Evolutionary conservation across 805 yeast species (phyloP).

Genomic region (Myxozyma mucilagina): DNA sequence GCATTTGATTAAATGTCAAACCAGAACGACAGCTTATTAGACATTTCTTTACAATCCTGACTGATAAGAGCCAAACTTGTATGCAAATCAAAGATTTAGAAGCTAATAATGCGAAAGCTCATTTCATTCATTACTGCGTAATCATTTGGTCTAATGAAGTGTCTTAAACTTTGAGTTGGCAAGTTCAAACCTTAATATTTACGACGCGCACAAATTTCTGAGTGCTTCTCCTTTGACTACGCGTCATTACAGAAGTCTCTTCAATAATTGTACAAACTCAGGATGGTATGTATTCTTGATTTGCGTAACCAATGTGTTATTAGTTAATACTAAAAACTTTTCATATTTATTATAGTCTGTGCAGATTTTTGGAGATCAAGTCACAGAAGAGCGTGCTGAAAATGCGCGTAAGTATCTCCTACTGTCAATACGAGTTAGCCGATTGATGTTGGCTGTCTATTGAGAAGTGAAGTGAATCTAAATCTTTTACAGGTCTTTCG

Average conservation of each 20-base stretch:
- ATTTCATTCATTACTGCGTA: no score
- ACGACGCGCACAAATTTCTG: slow-evolving; percentile 18
- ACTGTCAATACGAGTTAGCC: neutral
- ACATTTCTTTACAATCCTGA: no score
- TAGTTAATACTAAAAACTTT: neutral
- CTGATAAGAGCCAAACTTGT: no score
- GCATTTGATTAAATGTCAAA: no score
- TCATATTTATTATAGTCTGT: slow-evolving; percentile 57
- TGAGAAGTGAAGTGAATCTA: neutral
- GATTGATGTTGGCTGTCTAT: neutral
- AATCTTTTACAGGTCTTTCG: slow-evolving; percentile 51
- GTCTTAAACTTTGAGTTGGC: no score
- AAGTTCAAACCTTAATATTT: neutral
- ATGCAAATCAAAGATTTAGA: no score
- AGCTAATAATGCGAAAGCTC: no score
- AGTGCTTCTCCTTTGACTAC: slow-evolving; percentile 12
- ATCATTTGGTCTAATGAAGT: no score
- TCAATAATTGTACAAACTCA: neutral
- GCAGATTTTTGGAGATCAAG: slow-evolving; percentile 95
- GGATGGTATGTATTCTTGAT: neutral
- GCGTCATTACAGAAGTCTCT: slow-evolving; percentile 1
- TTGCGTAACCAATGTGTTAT: neutral
- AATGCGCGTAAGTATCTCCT: slow-evolving; percentile 66
- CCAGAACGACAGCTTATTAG: no score
- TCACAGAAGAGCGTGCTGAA: slow-evolving; percentile 95